phyloP scores from a whole-genome alignment of 2,329 filamentous ascomycete species.

The Penicillium capsulatum region DNA sequence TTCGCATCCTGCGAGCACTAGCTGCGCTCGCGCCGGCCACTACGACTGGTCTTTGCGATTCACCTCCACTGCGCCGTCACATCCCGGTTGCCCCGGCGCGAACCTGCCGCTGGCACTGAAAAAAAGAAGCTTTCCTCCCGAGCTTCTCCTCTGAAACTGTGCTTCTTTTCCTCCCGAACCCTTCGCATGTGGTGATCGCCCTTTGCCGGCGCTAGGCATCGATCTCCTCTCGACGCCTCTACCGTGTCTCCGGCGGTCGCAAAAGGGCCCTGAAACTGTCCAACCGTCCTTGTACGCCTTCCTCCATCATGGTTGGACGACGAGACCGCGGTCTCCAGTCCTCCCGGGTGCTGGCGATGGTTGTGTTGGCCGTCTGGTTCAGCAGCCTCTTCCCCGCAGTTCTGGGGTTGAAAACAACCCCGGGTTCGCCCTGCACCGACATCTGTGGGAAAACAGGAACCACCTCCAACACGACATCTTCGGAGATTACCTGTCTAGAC shows the following conservation, averaged over 20 bases:
- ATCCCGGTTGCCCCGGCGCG: slow-evolving; percentile 5
- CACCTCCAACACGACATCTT: slow-evolving; percentile 37
- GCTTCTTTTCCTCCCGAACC: too few species aligned
- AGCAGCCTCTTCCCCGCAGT: slow-evolving; percentile 21
- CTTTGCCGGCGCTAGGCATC: slow-evolving; percentile 11
- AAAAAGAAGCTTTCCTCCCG: slow-evolving; percentile 23
- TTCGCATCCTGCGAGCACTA: slow-evolving; percentile 6
- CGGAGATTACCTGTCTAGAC: slow-evolving; percentile 43
- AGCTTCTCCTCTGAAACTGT: slow-evolving; percentile 16
- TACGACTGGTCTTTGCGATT: background rate
- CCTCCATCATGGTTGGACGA: slow-evolving; percentile 21
- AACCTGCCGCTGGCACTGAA: slow-evolving; percentile 15
- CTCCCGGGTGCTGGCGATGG: slow-evolving; percentile 16
- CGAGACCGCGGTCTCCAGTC: slow-evolving; percentile 11
- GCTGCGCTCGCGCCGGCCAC: background rate
- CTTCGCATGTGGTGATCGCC: too few species aligned
- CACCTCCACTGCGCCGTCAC: slow-evolving; percentile 13
- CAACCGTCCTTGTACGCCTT: background rate
- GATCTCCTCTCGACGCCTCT: background rate
- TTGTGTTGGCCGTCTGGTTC: slow-evolving; percentile 17
- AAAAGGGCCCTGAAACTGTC: slow-evolving; percentile 6
- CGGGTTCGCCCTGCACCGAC: slow-evolving; percentile 38
- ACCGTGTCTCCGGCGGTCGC: slow-evolving; percentile 1
- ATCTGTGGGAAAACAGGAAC: slow-evolving; percentile 25
- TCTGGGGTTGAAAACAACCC: slow-evolving; percentile 29